These are phyloP conservation scores for Stachybotrys chartarum DNA, from an alignment of 2,329 filamentous ascomycete genomes.

Conservation along the genomic window DNA sequence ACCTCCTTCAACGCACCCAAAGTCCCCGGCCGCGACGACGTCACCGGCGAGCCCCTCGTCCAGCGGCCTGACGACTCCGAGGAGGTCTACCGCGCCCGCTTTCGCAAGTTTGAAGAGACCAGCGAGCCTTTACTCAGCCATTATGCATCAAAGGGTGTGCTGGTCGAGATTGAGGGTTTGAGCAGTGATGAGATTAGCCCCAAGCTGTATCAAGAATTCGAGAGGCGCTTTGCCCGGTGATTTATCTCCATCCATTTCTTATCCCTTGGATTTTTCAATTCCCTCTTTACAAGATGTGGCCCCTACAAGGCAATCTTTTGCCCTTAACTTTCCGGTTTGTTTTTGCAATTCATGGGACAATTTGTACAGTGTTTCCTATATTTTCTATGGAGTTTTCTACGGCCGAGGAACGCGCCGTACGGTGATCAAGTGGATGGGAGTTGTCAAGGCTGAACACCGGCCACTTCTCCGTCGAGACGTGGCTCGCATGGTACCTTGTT, in stretches of 20 bases:
- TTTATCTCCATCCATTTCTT: not conserved
- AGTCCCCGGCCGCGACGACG: conserved; percentile 73
- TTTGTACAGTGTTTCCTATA: not conserved
- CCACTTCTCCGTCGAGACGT: not conserved
- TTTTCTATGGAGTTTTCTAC: not conserved
- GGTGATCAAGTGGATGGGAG: not conserved
- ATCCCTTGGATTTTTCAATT: not conserved
- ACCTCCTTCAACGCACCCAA: conserved; percentile 85
- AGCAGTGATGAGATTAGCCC: conserved; percentile 94
- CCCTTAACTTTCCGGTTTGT: not conserved
- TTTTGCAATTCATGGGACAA: not conserved
- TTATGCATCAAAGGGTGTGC: conserved; percentile 74
- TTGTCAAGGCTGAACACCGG: not conserved
- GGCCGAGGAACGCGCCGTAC: not conserved
- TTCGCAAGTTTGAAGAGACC: conserved; percentile 80
- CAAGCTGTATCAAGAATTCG: conserved; percentile 78
- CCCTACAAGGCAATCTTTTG: not conserved
- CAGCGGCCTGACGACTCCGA: conserved; percentile 82
- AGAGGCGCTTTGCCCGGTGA: conserved; percentile 55
- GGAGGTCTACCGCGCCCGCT: conserved; percentile 73
- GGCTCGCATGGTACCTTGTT: not conserved
- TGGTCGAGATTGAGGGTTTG: conserved; percentile 82
- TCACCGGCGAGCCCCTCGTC: conserved; percentile 80
- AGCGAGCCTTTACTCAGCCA: conserved; percentile 81
- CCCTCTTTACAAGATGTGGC: not conserved